Base-by-base conservation (phyloP, 1,284 basidiomycete species). In the Marasmius oreades region DNA sequence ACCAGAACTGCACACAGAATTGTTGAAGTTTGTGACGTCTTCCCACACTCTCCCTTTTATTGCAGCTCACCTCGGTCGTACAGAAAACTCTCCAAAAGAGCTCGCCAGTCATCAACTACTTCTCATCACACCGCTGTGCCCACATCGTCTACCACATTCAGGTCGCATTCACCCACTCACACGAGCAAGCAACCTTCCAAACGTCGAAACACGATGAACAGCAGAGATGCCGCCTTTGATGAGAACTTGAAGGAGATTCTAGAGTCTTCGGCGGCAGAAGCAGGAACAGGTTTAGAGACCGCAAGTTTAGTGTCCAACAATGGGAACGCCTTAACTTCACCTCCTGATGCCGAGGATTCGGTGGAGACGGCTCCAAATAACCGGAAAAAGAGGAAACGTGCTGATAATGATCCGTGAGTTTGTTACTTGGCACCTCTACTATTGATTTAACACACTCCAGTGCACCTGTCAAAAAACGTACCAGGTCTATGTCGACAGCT, bases 201-300 rank as follows among this genome's bases (percentile, higher is more conserved):
- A 73, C 85, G 93, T 58, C 80, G 95, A 59, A 94, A 92, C 64
- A 98, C 96, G 55, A 97, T 99, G 94, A 99, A 98, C 70, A 95
- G 92, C 66, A 80, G 95, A 57, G 95, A 97, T 67, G 92, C 95
- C 6, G 92, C 90, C 3, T 97, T 96, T 69, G 94, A 97, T 67
- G 92, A 95, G 69, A 90, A 87, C 60, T 69, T 87, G 55, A 85
- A 87, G 67, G 84, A 86, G 62, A 75, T 88, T 53, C 82, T 90
- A 47, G 84, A 89, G 63, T 80, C 81, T 45, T 85, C 83, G n/a
- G 85, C 84, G 22, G 83, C 83, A 7, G 88, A 90, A 66, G 84
- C 83, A 34, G 81, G 79, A 20, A 78, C 78, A 44, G 76, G 73
- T 22, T 71, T 71, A 48, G 77, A 79, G 51, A 68, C 71, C 33